Evolutionary conservation across 2,329 filamentous ascomycete species (phyloP).

Genomic region (Aspergillus jensenii): DNA sequence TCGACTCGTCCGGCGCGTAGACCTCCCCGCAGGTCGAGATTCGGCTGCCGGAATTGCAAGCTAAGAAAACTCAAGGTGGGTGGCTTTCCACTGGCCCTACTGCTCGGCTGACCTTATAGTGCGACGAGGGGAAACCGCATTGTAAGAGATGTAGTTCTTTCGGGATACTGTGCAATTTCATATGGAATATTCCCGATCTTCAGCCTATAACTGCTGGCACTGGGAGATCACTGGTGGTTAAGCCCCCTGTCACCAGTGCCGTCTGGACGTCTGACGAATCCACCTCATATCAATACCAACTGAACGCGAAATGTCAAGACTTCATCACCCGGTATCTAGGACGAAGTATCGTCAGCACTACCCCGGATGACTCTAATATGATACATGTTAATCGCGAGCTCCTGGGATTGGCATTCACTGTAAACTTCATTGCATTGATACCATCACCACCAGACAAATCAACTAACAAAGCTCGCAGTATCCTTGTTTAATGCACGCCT

Average conservation of each 20-base stretch:
- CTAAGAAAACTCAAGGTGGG: conserved; percentile 51
- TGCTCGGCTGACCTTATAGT: conserved; percentile 34
- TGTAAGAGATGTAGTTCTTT: conserved; percentile 47
- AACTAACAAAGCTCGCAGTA: conserved; percentile 30
- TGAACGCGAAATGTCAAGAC: conserved; percentile 43
- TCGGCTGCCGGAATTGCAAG: conserved; percentile 54
- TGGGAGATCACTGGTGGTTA: conserved; percentile 17
- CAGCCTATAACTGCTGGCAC: conserved; percentile 32
- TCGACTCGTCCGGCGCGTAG: background rate
- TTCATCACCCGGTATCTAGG: conserved; percentile 44
- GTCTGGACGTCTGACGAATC: conserved; percentile 39
- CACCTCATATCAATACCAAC: conserved; percentile 34
- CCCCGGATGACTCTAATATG: conserved; percentile 40
- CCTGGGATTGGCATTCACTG: conserved; percentile 40
- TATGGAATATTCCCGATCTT: conserved; percentile 37
- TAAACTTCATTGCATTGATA: conserved; percentile 26
- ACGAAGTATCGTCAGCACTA: conserved; percentile 33
- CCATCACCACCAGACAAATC: background rate
- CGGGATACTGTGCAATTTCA: conserved; percentile 49
- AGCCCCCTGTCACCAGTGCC: conserved; percentile 26
- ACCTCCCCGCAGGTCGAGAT: conserved; percentile 40
- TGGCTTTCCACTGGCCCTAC: background rate
- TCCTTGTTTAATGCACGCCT: conserved; percentile 50
- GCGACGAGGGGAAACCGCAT: conserved; percentile 47
- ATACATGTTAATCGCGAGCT: conserved; percentile 40